phyloP scores from a whole-genome alignment of 257 asterid genomes.

The Mentha longifolia region DNA sequence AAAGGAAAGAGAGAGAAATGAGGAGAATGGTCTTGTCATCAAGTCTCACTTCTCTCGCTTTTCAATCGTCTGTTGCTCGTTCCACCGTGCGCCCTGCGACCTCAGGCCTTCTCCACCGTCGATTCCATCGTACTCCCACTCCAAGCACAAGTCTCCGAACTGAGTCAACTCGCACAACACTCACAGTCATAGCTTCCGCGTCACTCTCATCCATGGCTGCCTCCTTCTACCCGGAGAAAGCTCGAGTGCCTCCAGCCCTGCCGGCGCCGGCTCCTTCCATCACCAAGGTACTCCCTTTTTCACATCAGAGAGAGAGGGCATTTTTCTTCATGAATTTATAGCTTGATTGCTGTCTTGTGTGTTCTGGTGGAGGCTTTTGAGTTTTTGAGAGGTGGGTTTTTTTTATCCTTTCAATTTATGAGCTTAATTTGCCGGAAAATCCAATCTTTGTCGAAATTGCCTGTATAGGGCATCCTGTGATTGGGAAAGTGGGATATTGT shows the following conservation, averaged over 20 bases:
- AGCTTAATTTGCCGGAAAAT: slow-evolving; percentile 9
- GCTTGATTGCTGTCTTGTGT: slow-evolving; percentile 21
- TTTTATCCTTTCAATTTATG: neutral
- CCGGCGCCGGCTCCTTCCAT: slow-evolving; percentile 62
- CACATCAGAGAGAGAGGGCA: neutral
- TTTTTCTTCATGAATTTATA: neutral
- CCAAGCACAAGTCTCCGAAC: slow-evolving; percentile 6
- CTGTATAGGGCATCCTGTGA: neutral
- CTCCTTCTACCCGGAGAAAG: slow-evolving; percentile 64
- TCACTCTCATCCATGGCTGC: slow-evolving; percentile 67
- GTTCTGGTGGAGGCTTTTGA: slow-evolving; percentile 12
- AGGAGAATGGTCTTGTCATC: slow-evolving; percentile 32
- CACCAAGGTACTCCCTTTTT: slow-evolving; percentile 51
- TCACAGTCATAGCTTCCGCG: slow-evolving; percentile 39
- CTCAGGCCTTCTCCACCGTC: slow-evolving; percentile 25
- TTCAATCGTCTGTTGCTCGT: no score
- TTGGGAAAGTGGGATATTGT: neutral
- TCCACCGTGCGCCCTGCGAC: no score
- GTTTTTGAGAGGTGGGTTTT: slow-evolving; percentile 10
- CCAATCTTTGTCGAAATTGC: neutral
- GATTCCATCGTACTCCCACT: slow-evolving; percentile 26
- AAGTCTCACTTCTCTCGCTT: slow-evolving; percentile 33
- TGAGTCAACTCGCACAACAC: slow-evolving; percentile 37
- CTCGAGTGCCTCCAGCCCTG: slow-evolving; percentile 74
- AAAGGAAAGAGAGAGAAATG: slow-evolving; percentile 27